Percentiles rank a stretch among this genome's conserved stretches.
phyloP scores from a whole-genome alignment of 2,329 filamentous ascomycete species.

The Aspergillus brasiliensis region DNA sequence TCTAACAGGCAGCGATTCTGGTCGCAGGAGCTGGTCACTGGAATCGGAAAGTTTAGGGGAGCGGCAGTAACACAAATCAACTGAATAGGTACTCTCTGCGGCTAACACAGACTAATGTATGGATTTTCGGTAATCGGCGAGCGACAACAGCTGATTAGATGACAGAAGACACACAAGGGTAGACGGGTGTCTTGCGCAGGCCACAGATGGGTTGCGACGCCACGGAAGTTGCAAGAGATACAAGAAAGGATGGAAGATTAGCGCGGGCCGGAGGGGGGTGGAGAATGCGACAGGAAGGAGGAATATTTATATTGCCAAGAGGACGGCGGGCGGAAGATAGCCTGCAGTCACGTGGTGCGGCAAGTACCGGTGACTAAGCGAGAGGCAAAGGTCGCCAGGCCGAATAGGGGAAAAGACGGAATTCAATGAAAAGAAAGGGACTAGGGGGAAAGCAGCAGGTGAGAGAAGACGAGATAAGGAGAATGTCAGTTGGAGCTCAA shows the following conservation, averaged over 20 bases:
- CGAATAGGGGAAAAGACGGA: conserved; percentile 11
- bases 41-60: conserved; percentile 28
- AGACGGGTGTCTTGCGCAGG: conserved; percentile 21
- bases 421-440: conserved; percentile 6
- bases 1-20: conserved; percentile 27
- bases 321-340: conserved; percentile 23
- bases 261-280: conserved; percentile 33
- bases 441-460: conserved; percentile 4
- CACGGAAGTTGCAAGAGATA: conserved; percentile 25
- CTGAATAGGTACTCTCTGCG: conserved; percentile 37
- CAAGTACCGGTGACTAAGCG: conserved; percentile 27
- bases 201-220: conserved; percentile 21
- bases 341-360: conserved; percentile 40
- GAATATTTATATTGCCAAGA: conserved; percentile 50
- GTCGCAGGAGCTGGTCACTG: conserved; percentile 23
- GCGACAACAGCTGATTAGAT: conserved; percentile 29
- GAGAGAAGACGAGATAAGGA: conserved; percentile 15
- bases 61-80: conserved; percentile 32
- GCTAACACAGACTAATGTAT: conserved; percentile 36
- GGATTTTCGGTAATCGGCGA: conserved; percentile 28
- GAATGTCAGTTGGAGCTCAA: conserved; percentile 16
- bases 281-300: conserved; percentile 42
- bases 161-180: conserved; percentile 25
- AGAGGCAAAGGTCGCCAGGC: conserved; percentile 14
- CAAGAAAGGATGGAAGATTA: conserved; percentile 26